phyloP scores from a whole-genome alignment of 2,329 filamentous ascomycete genomes.

The Westerdykella sp. region DNA sequence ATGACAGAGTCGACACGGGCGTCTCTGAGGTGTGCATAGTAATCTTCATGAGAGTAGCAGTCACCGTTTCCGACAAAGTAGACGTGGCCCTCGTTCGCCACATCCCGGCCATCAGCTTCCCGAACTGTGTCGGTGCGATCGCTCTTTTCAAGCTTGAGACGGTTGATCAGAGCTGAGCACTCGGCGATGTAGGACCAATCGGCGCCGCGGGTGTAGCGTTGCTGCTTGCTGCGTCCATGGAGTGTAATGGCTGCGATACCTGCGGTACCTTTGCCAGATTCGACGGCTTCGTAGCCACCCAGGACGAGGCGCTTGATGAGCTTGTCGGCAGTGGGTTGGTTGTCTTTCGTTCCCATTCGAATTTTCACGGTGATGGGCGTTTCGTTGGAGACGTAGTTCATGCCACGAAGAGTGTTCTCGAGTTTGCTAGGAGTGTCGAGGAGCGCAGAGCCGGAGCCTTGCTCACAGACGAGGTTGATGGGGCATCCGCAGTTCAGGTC shows the following conservation, averaged over 20 bases:
- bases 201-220: constrained; percentile 86
- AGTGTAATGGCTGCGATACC: constrained; percentile 94
- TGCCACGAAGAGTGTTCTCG: constrained; percentile 90
- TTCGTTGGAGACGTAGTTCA: constrained; percentile 88
- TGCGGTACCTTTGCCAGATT: constrained; percentile 52
- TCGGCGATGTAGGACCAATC: constrained; percentile 94
- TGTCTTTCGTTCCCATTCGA: constrained; percentile 79
- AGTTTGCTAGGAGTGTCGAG: constrained; percentile 84
- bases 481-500: constrained; percentile 97
- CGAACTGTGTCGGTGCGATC: constrained; percentile 65
- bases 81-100: constrained; percentile 62
- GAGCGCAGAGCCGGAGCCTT: constrained; percentile 83
- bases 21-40: constrained; percentile 69
- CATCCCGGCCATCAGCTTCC: constrained; percentile 69
- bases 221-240: constrained; percentile 87
- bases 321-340: constrained; percentile 70
- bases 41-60: constrained; percentile 88
- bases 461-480: constrained; percentile 86
- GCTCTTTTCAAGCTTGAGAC: constrained; percentile 65
- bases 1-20: constrained; percentile 87
- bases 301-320: constrained; percentile 77
- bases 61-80: constrained; percentile 97
- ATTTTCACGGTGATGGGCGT: constrained; percentile 94
- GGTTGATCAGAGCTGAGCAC: constrained; percentile 76
- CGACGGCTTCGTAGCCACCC: constrained; percentile 65